phyloP scores from a whole-genome alignment of 2,329 filamentous ascomycete species.

The Hypoxylon sp. region DNA sequence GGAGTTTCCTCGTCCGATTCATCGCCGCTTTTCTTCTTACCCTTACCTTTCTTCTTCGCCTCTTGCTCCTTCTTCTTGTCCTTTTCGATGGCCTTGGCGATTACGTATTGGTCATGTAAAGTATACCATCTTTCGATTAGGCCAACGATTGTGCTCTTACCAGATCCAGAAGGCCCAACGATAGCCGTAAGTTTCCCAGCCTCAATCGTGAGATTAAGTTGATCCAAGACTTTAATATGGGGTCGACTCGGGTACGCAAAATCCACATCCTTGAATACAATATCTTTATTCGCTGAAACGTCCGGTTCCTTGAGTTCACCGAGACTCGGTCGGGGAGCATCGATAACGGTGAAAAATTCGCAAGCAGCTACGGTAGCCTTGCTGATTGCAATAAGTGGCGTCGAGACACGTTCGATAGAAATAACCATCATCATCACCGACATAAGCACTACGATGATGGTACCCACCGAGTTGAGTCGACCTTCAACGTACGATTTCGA shows the following conservation, averaged over 20 bases:
- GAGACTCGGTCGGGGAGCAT: conserved; percentile 61
- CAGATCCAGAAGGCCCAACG: conserved; percentile 79
- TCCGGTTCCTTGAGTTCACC: conserved; percentile 64
- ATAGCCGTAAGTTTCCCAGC: conserved; percentile 80
- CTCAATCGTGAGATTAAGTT: conserved; percentile 70
- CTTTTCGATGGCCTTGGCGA: conserved; percentile 65
- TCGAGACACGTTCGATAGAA: conserved; percentile 70
- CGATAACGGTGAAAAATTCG: conserved; percentile 70
- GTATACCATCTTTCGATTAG: conserved; percentile 81
- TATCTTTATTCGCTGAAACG: conserved; percentile 67
- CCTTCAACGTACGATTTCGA: conserved; percentile 65
- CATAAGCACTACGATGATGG: conserved; percentile 70
- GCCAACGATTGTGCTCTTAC: conserved; percentile 82
- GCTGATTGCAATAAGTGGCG: conserved; percentile 70
- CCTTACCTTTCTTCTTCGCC: conserved; percentile 57
- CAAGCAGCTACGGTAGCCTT: conserved; percentile 72
- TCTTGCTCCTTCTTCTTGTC: conserved; percentile 61
- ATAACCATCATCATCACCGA: conserved; percentile 72
- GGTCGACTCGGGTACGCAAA: conserved; percentile 81
- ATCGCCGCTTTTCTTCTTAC: conserved; percentile 51
- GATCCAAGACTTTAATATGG: conserved; percentile 74
- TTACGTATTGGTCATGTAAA: conserved; percentile 67
- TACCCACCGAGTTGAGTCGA: conserved; percentile 64
- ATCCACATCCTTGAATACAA: conserved; percentile 74
- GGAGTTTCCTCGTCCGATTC: conserved; percentile 52